Conservation (phyloP, 2,329 filamentous ascomycete genomes). For the Scorias spongiosa region DNA sequence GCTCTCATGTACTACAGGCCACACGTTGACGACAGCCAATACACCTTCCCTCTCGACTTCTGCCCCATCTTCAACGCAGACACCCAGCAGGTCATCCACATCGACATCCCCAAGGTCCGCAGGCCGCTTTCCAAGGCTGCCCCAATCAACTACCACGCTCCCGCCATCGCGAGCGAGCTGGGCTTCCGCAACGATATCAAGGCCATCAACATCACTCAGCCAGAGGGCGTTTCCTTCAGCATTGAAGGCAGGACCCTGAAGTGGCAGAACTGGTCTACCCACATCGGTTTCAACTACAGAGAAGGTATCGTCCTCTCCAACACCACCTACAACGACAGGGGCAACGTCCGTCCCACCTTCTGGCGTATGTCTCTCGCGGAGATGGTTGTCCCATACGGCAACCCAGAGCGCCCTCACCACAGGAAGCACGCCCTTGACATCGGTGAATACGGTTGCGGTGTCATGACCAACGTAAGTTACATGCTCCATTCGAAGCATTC, state of each 20-base stretch:
- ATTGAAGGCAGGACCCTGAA: slow-evolving; percentile 58
- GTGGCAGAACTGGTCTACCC: slow-evolving; percentile 91
- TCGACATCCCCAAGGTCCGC: slow-evolving; percentile 66
- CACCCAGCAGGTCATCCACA: slow-evolving; percentile 62
- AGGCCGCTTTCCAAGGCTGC: slow-evolving; percentile 56
- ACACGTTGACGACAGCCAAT: slow-evolving; percentile 72
- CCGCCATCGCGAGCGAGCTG: slow-evolving; percentile 54
- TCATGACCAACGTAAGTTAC: slow-evolving; percentile 51
- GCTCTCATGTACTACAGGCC: slow-evolving; percentile 93
- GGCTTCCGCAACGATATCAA: slow-evolving; percentile 70
- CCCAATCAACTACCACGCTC: slow-evolving; percentile 67
- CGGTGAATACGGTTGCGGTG: slow-evolving; percentile 65
- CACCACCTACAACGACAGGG: slow-evolving; percentile 76
- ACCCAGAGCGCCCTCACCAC: slow-evolving; percentile 66
- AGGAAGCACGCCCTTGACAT: slow-evolving; percentile 66
- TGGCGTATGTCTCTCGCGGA: slow-evolving; percentile 80
- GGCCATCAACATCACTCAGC: slow-evolving; percentile 75
- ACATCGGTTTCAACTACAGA: slow-evolving; percentile 88
- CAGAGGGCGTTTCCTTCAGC: slow-evolving; percentile 75
- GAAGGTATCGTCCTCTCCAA: slow-evolving; percentile 85
- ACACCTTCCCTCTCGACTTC: slow-evolving; percentile 83
- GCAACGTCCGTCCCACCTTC: slow-evolving; percentile 61
- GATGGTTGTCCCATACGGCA: slow-evolving; percentile 86
- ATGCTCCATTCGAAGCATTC: not conserved
- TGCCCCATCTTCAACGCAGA: slow-evolving; percentile 81